A percentile compares a stretch with the other conserved stretches of the same genome.
These are phyloP conservation scores for Fusarium temperatum DNA, from an alignment of 2,329 filamentous ascomycete genomes.

Conservation along the genomic window DNA sequence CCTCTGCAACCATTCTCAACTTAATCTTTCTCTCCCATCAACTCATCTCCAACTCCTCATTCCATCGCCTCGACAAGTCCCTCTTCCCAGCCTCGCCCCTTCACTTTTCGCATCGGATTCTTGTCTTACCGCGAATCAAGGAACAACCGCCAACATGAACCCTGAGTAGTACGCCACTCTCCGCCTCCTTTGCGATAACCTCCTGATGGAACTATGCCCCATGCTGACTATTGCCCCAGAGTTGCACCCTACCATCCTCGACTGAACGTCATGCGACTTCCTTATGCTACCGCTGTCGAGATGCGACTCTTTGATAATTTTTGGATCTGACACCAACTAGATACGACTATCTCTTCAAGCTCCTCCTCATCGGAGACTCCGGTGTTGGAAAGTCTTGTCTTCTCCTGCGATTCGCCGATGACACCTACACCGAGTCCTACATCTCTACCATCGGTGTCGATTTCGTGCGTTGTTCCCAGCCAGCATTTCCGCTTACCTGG, in stretches of 20 bases:
- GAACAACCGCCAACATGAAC: conserved; percentile 74
- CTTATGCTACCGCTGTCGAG: neutral
- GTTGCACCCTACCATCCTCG: conserved; percentile 26
- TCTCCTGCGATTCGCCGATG: conserved; percentile 96
- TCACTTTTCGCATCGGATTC: conserved; percentile 4
- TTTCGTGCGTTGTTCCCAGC: conserved; percentile 74
- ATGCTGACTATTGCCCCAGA: conserved; percentile 43
- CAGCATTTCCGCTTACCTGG: neutral
- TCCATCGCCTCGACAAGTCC: conserved; percentile 29
- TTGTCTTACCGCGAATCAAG: conserved; percentile 16
- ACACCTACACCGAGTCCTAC: conserved; percentile 99
- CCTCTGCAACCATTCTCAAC: conserved; percentile 43
- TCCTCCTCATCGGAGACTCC: conserved; percentile 99
- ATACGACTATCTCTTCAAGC: conserved; percentile 99
- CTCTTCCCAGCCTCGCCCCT: conserved; percentile 2
- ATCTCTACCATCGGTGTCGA: conserved; percentile 99
- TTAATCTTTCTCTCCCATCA: conserved; percentile 40
- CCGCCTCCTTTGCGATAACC: conserved; percentile 44
- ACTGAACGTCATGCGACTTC: neutral
- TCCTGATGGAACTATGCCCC: conserved; percentile 39
- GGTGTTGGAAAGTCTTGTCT: conserved; percentile 99
- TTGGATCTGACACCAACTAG: conserved; percentile 58
- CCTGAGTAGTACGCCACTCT: conserved; percentile 81
- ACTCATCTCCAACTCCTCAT: conserved; percentile 41
- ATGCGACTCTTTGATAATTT: conserved; percentile 22